Evolutionary conservation across 768 basidiomycete species (phyloP), one percentile per base, ranked within the genome.

Genomic region (Trametes cinnabarina): DNA sequence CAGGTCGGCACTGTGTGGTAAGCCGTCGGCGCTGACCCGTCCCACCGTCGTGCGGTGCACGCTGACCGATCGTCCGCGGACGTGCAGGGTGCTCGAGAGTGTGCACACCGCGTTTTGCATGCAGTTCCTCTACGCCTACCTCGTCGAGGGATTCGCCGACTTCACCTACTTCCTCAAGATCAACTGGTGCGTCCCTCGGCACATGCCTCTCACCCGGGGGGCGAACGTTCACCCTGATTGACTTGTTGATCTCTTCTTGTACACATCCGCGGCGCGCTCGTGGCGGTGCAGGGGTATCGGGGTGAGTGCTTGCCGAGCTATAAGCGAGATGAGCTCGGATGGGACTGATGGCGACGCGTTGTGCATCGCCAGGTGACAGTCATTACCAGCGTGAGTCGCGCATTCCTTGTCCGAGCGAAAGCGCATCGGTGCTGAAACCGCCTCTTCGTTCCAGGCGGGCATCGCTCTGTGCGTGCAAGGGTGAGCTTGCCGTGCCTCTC

Each of bases 61-160:
- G 32, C 15, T 51, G 25, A 20, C 12, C 30, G 7, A 32, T 32
- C n/a, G 12, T 12, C 30, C 30, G 30, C 30, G 12, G 4, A 2
- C 9, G 15, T 15, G 0, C 47, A 60, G 58, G 58, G 8, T 37
- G 9, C 58, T 60, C 28, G 58, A 60, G 37, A 43, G 52, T 1
- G 52, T 55, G 30, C 58, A 60, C 26, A 60, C 58, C 3, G 47
- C 44, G 7, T 60, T 55, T n/a, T 60, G 58, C 41, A 60, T 60
- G 40, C 52, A 54, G 30, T 55, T 60, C 58, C 30, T 60, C 26
- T 60, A 60, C 34, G 52, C 46, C 22, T 60, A 60, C 42, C 39
- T 60, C 23, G 42, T 60, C 51, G 23, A 28, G 12, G 58, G 58
- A 14, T 60, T 60, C 30, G 47, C 22, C 19, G 25, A 50, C 39